Conservation (phyloP, 1,284 basidiomycete species). For the Rhodotorula mucilaginosa region DNA sequence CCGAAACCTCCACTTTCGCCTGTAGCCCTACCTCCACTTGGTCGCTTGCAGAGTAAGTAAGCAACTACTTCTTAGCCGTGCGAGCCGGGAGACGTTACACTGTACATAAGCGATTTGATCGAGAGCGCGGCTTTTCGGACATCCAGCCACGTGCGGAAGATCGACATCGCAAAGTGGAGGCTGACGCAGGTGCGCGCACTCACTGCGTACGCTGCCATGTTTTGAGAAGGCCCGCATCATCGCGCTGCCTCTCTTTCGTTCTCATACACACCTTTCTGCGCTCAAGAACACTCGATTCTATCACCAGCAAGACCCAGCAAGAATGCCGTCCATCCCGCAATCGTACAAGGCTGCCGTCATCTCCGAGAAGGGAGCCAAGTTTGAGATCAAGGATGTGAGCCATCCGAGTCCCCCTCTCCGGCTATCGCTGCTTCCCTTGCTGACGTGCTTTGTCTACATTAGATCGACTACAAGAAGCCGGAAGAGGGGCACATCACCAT, state of each 20-base stretch:
- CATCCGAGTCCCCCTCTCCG: background rate
- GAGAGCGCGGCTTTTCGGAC: too few species aligned
- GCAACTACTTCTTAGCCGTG: too few species aligned
- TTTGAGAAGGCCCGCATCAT: background rate
- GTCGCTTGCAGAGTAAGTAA: background rate
- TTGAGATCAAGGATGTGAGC: conserved; percentile 39
- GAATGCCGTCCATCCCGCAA: conserved; percentile 41
- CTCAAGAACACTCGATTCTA: background rate
- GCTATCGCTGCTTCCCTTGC: background rate
- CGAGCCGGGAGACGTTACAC: too few species aligned
- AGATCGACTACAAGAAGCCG: conserved; percentile 48
- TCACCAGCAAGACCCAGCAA: background rate
- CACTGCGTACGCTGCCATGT: background rate
- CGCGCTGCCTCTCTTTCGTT: too few species aligned
- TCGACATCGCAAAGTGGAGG: background rate
- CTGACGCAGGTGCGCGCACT: background rate
- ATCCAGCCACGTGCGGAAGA: too few species aligned
- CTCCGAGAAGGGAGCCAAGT: conserved; percentile 16
- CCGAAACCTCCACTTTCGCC: background rate
- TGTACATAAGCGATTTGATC: too few species aligned
- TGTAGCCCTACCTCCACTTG: background rate
- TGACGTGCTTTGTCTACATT: background rate
- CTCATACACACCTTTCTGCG: too few species aligned
- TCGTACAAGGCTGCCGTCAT: conserved; percentile 47
- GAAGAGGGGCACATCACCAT: conserved; percentile 47